These are phyloP conservation scores for Hyaloperonospora arabidopsidis DNA, from an alignment of 352 stramenopile genomes.

Conservation along the genomic window DNA sequence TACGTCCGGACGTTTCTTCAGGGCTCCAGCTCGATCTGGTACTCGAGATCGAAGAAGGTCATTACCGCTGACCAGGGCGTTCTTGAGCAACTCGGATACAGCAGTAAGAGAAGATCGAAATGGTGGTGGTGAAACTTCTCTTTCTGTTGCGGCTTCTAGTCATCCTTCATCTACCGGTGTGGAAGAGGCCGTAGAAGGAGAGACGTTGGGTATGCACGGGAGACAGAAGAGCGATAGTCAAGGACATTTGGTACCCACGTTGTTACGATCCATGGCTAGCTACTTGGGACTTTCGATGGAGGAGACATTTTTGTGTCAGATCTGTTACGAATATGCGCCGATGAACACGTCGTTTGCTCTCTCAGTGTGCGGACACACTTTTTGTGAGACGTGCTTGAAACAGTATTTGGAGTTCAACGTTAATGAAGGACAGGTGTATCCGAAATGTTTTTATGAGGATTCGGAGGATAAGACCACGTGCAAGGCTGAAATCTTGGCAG, in stretches of 20 bases:
- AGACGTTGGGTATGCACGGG: slow-evolving; percentile 12
- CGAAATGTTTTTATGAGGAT: slow-evolving; percentile 58
- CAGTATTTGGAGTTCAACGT: slow-evolving; percentile 72
- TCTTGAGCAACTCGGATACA: slow-evolving; percentile 13
- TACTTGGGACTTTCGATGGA: slow-evolving; percentile 55
- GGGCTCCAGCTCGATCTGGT: slow-evolving; percentile 17
- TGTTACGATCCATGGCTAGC: slow-evolving; percentile 45
- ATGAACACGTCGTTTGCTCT: slow-evolving; percentile 34
- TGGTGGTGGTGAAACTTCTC: slow-evolving; percentile 7
- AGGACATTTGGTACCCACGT: slow-evolving; percentile 32
- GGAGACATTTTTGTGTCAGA: slow-evolving; percentile 68
- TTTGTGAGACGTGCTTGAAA: slow-evolving; percentile 52
- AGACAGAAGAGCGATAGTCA: slow-evolving; percentile 27
- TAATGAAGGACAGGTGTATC: slow-evolving; percentile 56
- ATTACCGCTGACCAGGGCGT: slow-evolving; percentile 19
- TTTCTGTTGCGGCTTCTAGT: slow-evolving; percentile 19
- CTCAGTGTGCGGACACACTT: slow-evolving; percentile 42
- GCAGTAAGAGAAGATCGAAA: slow-evolving; percentile 1
- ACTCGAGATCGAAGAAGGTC: slow-evolving; percentile 24
- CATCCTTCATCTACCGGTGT: slow-evolving; percentile 4
- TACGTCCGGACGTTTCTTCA: slow-evolving; percentile 25
- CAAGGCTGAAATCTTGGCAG: slow-evolving; percentile 28
- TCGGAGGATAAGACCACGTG: slow-evolving; percentile 31
- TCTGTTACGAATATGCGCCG: slow-evolving; percentile 60
- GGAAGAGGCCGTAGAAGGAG: slow-evolving; percentile 9